Percentiles rank a stretch among this genome's conserved stretches.
Evolutionary conservation across 163 green algal species (phyloP).

Genomic region (Chlamydomonas reinhardtii): DNA sequence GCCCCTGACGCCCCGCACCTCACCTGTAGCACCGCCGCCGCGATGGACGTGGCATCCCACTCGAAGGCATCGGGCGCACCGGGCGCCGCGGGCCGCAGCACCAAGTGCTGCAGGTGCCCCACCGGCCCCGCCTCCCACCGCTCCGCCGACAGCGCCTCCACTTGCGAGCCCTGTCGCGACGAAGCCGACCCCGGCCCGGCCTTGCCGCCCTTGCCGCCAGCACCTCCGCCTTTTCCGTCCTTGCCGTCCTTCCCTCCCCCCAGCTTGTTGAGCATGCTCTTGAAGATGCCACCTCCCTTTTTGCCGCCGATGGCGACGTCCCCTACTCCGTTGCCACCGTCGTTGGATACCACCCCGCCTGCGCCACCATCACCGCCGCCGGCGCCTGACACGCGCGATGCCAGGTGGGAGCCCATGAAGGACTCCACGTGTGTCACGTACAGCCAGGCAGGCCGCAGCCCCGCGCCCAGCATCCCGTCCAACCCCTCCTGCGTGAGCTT

Average conservation of each 20-base stretch:
- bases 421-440: constrained; percentile 28
- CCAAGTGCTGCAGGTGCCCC: constrained; percentile 41
- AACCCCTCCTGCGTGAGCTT: constrained; percentile 11
- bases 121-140: constrained; percentile 1
- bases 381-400: not conserved
- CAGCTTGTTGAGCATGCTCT: not conserved
- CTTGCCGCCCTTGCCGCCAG: not conserved
- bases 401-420: constrained; percentile 24
- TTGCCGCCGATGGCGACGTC: not conserved
- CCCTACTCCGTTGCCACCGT: not conserved
- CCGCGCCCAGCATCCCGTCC: not conserved
- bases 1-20: too few species aligned
- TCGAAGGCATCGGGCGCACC: not conserved
- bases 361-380: not conserved
- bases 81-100: not conserved
- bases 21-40: constrained; percentile 21
- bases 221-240: not conserved
- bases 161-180: too few species aligned
- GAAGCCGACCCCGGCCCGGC: not conserved
- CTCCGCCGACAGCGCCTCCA: too few species aligned
- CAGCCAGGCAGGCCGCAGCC: constrained; percentile 15
- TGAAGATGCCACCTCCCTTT: not conserved
- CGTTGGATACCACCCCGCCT: not conserved
- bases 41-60: constrained; percentile 22
- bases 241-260: too few species aligned